These are phyloP conservation scores for Basidioascus undulatus DNA, from an alignment of 768 basidiomycete genomes.

Conservation along the genomic window DNA sequence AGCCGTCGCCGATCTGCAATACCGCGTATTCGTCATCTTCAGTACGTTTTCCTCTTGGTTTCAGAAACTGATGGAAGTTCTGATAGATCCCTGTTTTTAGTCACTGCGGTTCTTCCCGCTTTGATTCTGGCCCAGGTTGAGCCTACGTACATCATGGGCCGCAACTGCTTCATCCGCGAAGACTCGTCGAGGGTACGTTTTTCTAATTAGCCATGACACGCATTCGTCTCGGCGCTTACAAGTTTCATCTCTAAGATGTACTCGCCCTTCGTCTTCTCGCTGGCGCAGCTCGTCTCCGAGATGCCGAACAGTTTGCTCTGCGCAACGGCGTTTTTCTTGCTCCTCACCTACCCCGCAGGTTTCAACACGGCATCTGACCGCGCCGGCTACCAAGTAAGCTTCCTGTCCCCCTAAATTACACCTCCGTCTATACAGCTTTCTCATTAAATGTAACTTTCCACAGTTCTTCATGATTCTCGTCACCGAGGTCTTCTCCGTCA, in stretches of 20 bases:
- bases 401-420: neutral
- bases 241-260: slow-evolving; percentile 44
- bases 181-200: slow-evolving; percentile 11
- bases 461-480: slow-evolving; percentile 44
- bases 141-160: slow-evolving; percentile 54
- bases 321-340: slow-evolving; percentile 48
- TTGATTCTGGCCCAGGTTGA: slow-evolving; percentile 60
- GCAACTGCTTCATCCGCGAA: slow-evolving; percentile 21
- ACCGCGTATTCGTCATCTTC: slow-evolving; percentile 49
- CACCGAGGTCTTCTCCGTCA: slow-evolving; percentile 46
- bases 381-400: slow-evolving; percentile 14
- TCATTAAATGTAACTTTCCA: slow-evolving; percentile 45
- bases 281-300: slow-evolving; percentile 58
- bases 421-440: slow-evolving; percentile 25
- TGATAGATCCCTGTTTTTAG: too few species aligned
- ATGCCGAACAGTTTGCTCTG: slow-evolving; percentile 51
- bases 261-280: slow-evolving; percentile 59
- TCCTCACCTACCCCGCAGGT: slow-evolving; percentile 16
- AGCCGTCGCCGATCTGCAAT: slow-evolving; percentile 55
- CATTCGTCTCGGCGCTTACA: neutral
- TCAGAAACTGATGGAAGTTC: slow-evolving; percentile 16
- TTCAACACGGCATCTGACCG: slow-evolving; percentile 14
- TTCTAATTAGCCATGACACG: too few species aligned
- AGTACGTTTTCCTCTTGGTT: slow-evolving; percentile 28
- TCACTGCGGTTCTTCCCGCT: too few species aligned